phyloP scores from a whole-genome alignment of 2,329 filamentous ascomycete genomes.

The Raffaelea arxii region DNA sequence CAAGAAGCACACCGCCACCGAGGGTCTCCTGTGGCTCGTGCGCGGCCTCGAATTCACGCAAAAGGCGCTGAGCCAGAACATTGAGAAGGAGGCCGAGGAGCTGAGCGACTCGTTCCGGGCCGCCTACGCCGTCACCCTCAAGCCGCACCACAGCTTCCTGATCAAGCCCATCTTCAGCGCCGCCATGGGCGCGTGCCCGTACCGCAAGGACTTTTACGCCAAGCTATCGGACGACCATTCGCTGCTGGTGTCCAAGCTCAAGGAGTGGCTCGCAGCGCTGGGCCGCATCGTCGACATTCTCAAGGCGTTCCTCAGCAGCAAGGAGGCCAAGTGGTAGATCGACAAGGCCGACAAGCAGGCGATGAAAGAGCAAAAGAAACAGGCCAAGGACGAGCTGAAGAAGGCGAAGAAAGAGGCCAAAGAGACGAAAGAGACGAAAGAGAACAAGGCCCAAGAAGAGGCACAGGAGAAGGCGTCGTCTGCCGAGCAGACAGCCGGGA shows the following conservation, averaged over 20 bases:
- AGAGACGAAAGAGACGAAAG: too few relatives aligned
- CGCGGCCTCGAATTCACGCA: constrained; percentile 93
- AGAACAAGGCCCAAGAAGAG: too few relatives aligned
- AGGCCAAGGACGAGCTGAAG: too few relatives aligned
- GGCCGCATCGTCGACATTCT: constrained; percentile 73
- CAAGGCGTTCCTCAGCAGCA: constrained; percentile 45
- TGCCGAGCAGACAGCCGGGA: too few relatives aligned
- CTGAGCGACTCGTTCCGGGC: constrained; percentile 77
- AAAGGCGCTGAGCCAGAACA: constrained; percentile 70
- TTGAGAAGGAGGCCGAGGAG: constrained; percentile 59
- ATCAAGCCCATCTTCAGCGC: constrained; percentile 88
- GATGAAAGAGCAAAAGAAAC: not conserved
- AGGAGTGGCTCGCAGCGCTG: constrained; percentile 64
- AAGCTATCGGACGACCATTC: constrained; percentile 65
- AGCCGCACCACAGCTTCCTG: constrained; percentile 81
- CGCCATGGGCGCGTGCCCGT: constrained; percentile 87
- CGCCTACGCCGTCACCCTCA: constrained; percentile 79
- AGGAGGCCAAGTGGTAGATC: constrained; percentile 47
- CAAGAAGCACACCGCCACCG: constrained; percentile 80
- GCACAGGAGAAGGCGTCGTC: too few relatives aligned
- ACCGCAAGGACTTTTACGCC: constrained; percentile 84
- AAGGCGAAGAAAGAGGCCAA: not conserved
- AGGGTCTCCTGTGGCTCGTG: constrained; percentile 83
- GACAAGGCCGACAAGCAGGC: not conserved
- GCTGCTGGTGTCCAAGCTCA: constrained; percentile 55